Conservation (phyloP, 179 eudicot genomes). For the Carnegiea gigantea region DNA sequence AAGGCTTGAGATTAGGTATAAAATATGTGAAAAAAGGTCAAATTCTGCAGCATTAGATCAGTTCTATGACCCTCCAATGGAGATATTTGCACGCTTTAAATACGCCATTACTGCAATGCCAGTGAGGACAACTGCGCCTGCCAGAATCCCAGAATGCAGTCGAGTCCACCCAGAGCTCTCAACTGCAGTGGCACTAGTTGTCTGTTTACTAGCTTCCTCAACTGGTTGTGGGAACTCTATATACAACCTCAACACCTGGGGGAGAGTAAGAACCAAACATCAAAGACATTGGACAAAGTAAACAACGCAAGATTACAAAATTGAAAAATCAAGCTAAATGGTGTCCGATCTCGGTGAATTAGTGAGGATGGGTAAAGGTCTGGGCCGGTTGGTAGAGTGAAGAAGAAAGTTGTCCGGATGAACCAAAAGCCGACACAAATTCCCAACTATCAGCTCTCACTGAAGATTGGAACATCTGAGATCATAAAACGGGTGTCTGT, state of each 20-base stretch:
- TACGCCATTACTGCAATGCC: constrained; percentile 65
- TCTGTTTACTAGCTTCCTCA: constrained; percentile 29
- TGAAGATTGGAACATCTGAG: no score
- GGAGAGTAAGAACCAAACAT: neutral
- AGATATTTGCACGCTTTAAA: constrained; percentile 52
- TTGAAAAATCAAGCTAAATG: neutral
- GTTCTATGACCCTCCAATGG: neutral
- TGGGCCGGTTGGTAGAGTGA: no score
- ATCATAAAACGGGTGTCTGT: no score
- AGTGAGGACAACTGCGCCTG: constrained; percentile 62
- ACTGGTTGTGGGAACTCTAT: constrained; percentile 59
- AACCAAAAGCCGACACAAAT: no score
- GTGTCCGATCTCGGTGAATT: neutral
- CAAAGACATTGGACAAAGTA: neutral
- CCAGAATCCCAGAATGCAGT: constrained; percentile 56
- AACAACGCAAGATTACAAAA: neutral
- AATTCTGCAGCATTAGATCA: constrained; percentile 12
- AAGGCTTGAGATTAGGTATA: constrained; percentile 15
- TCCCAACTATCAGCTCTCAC: no score
- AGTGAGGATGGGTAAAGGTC: neutral
- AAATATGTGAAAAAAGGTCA: constrained; percentile 4
- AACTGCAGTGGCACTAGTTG: constrained; percentile 22
- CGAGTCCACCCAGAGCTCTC: constrained; percentile 43
- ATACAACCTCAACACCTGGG: constrained; percentile 79
- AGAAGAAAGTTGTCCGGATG: no score